phyloP scores from a whole-genome alignment of 176 grass and related monocot genomes.

The Carex parvula region DNA sequence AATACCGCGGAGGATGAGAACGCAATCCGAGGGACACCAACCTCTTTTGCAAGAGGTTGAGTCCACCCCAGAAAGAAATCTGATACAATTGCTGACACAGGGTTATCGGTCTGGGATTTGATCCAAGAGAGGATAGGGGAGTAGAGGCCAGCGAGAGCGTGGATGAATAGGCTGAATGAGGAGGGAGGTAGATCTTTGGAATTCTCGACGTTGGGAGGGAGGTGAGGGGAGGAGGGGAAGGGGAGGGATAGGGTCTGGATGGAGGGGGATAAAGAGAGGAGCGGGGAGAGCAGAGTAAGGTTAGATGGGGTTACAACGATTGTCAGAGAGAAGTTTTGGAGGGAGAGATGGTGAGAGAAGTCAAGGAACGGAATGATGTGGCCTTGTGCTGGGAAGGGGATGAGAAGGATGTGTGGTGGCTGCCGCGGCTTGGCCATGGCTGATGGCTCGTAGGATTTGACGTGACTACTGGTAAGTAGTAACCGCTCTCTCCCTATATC shows the following conservation, averaged over 20 bases:
- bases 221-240: conserved; percentile 22
- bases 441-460: neutral
- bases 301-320: conserved; percentile 22
- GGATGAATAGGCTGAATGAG: conserved; percentile 23
- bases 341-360: conserved; percentile 22
- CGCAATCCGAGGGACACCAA: conserved; percentile 44
- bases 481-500: neutral
- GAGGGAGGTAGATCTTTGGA: neutral
- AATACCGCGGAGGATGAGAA: conserved; percentile 41
- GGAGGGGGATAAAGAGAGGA: conserved; percentile 21
- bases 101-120: neutral
- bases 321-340: conserved; percentile 28
- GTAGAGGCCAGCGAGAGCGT: conserved; percentile 33
- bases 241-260: conserved; percentile 19
- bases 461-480: neutral
- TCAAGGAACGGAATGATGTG: conserved; percentile 33
- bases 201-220: neutral
- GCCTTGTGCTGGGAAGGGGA: conserved; percentile 24
- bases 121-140: conserved; percentile 7
- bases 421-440: neutral
- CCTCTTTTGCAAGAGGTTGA: conserved; percentile 37
- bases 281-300: conserved; percentile 14
- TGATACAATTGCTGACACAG: conserved; percentile 46
- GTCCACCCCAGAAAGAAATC: conserved; percentile 64
- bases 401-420: conserved; percentile 16